phyloP scores from a whole-genome alignment of 139 green algal genomes.

The Chlamydomonas incerta region DNA sequence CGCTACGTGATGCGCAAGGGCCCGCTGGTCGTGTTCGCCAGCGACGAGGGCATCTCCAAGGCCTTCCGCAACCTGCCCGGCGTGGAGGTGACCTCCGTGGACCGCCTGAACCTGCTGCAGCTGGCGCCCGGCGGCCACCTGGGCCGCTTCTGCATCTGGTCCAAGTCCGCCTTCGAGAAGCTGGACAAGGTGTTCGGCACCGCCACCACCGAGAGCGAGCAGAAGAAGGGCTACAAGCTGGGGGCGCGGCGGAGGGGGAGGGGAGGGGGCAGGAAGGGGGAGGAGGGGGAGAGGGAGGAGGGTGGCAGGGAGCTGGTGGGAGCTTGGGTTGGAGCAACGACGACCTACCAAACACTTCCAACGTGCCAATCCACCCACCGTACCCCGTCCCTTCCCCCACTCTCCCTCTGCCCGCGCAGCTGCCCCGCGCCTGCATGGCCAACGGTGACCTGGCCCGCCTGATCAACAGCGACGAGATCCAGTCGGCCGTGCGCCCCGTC shows the following conservation, averaged over 20 bases:
- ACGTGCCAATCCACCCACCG: too few species aligned
- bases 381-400: too few species aligned
- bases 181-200: conserved; percentile 89
- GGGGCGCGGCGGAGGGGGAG: neutral
- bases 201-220: conserved; percentile 65
- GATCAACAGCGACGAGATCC: conserved; percentile 98
- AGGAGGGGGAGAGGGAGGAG: too few species aligned
- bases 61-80: conserved; percentile 97
- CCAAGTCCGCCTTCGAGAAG: conserved; percentile 94
- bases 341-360: too few species aligned
- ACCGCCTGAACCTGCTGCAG: conserved; percentile 96
- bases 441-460: conserved; percentile 95
- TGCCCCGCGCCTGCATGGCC: conserved; percentile 91
- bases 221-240: conserved; percentile 95
- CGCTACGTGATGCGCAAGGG: conserved; percentile 95
- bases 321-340: too few species aligned
- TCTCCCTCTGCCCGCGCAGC: conserved; percentile 16
- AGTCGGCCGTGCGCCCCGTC: conserved; percentile 79
- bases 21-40: conserved; percentile 94
- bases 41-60: conserved; percentile 89
- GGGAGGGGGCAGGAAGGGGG: neutral
- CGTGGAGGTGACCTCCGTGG: conserved; percentile 91
- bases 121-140: conserved; percentile 98
- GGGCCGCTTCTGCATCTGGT: conserved; percentile 98
- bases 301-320: neutral